Evolutionary conservation across 305 asterid species (phyloP), one percentile per base, ranked within the genome.

Genomic region (Rubia occidens): DNA sequence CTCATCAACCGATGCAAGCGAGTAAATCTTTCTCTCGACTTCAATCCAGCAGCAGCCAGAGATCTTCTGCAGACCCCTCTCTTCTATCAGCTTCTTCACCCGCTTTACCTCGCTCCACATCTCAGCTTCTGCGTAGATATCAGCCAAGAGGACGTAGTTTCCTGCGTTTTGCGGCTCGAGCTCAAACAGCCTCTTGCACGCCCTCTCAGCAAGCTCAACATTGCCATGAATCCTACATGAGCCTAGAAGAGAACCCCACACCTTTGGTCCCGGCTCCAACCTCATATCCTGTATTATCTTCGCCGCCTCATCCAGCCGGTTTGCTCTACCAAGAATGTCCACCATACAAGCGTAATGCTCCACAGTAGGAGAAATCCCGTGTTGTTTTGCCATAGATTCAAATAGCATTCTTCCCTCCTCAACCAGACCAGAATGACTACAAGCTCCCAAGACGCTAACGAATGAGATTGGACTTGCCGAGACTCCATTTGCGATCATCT

Each of bases 261-360:
- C 96, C 60, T 81, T 82, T 8, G 88, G 86, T 43, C 95, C 98
- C 0, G 97, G 96, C 74, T 92, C 97, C 15, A 83, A 83, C 63
- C 81, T 79, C 89, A 92, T 84, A 65, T 84, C 91, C 63, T 84
- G 82, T 77, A 92, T 85, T 74, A 92, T 64, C 71, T 77, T 79
- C 49, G 86, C 86, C 13, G 98, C 98, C 77, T 89, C 96, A 42
- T 85, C 89, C n/a, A 92, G 81, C 59, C 76, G 79, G 71, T 88
- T 88, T 66, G 97, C 98, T 84, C 98, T 80, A 24, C 98, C 98
- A 58, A 89, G 89, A 80, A 89, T 91, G 84, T 92, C 98, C 56
- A 92, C 96, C 84, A 90, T 80, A 68, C 94, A 88, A 69, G 98
- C 98, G 70, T 90, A 88, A 78, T 93, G 97, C 89, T 93, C 98